A percentile compares a stretch with the other conserved stretches of the same genome.
Evolutionary conservation across 306 rosid genomes (phyloP).

Genomic region (Trifolium subterraneum): DNA sequence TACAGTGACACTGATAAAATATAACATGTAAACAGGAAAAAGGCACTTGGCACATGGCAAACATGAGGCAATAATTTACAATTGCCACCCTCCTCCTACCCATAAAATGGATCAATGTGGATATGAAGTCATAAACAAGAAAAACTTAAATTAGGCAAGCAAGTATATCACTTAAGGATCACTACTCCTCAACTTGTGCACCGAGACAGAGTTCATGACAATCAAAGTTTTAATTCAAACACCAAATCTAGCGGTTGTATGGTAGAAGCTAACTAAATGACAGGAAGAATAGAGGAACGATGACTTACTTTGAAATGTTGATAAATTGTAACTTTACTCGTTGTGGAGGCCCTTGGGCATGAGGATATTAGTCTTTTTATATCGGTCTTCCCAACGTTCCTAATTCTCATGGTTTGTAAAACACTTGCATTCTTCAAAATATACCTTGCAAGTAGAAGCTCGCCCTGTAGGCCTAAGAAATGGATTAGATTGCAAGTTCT

Average conservation of each 20-base stretch:
- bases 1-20: too few relatives aligned
- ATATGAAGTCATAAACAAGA: too few relatives aligned
- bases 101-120: neutral
- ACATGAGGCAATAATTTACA: neutral
- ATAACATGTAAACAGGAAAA: too few relatives aligned
- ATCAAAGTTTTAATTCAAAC: neutral
- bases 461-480: too few relatives aligned
- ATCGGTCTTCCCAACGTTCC: neutral
- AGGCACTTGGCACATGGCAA: neutral
- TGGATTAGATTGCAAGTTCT: too few relatives aligned
- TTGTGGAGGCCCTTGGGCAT: neutral
- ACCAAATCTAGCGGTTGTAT: neutral
- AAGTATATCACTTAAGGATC: too few relatives aligned
- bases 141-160: too few relatives aligned
- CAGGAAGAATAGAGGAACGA: too few relatives aligned
- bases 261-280: too few relatives aligned
- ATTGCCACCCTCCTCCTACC: neutral
- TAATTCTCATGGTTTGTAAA: neutral
- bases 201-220: neutral
- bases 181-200: neutral
- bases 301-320: neutral
- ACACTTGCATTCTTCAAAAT: too few relatives aligned
- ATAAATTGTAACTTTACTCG: neutral
- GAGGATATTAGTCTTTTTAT: neutral
- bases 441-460: too few relatives aligned